A percentile compares a stretch with the other conserved stretches of the same genome.
These are phyloP conservation scores for Verbena officinalis DNA, from an alignment of 257 asterid species.

Conservation along the genomic window DNA sequence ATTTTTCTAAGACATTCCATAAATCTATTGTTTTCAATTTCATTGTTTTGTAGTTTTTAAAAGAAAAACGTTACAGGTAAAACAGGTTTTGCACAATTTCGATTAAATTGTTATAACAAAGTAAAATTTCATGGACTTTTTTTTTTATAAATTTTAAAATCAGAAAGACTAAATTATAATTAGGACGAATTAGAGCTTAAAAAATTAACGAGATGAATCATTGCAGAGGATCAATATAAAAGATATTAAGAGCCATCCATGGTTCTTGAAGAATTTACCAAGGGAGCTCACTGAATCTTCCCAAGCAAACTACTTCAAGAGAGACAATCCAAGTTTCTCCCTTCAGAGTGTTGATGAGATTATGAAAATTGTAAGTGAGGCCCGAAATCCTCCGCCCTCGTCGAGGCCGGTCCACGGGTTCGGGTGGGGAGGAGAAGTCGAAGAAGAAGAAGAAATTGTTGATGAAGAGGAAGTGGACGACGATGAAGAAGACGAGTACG, in stretches of 20 bases:
- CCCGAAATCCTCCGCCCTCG: conserved; percentile 40
- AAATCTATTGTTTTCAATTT: too few species aligned
- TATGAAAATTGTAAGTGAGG: conserved; percentile 65
- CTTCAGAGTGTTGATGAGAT: conserved; percentile 68
- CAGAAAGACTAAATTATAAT: too few species aligned
- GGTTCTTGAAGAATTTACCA: conserved; percentile 47
- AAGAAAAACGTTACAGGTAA: too few species aligned
- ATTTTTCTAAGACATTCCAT: too few species aligned
- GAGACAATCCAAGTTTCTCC: conserved; percentile 56
- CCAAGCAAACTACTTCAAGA: conserved; percentile 60
- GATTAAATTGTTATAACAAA: too few species aligned
- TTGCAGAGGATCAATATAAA: conserved; percentile 21
- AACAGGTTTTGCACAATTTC: too few species aligned
- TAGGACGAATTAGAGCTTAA: too few species aligned
- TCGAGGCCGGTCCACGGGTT: conserved; percentile 38
- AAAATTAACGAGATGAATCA: neutral
- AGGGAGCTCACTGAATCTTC: conserved; percentile 57
- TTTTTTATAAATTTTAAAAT: too few species aligned
- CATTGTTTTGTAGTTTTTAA: too few species aligned
- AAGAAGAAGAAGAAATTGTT: neutral
- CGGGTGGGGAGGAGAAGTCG: conserved; percentile 64
- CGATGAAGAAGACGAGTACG: conserved; percentile 67
- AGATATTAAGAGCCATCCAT: conserved; percentile 27
- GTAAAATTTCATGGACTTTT: too few species aligned
- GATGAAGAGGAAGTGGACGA: conserved; percentile 32